Evolutionary conservation across 1,284 basidiomycete species (phyloP).

Genomic region (Naganishia albida): DNA sequence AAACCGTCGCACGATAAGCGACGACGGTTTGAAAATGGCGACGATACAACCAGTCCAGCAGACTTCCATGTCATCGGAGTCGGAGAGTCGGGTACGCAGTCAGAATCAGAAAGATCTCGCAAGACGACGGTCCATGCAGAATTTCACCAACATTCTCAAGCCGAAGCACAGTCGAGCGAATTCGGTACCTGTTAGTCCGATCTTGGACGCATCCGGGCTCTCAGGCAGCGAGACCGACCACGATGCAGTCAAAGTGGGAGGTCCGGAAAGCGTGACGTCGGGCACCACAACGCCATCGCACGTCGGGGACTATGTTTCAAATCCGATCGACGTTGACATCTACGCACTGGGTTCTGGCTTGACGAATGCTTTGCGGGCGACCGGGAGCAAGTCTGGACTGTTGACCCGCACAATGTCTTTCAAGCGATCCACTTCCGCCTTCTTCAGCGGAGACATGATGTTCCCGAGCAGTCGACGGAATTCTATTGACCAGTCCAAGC

Average conservation of each 20-base stretch:
- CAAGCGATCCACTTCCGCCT: conserved; percentile 8
- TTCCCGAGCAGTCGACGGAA: conserved; percentile 22
- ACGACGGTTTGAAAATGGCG: not conserved
- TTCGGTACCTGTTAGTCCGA: conserved; percentile 22
- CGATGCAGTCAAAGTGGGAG: not conserved
- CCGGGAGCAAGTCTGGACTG: conserved; percentile 5
- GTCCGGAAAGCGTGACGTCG: conserved; percentile 10
- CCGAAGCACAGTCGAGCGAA: conserved; percentile 21
- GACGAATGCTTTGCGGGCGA: conserved; percentile 7
- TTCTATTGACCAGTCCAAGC: conserved; percentile 22
- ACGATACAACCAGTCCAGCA: not conserved
- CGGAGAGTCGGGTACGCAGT: not conserved
- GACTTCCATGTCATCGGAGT: not conserved
- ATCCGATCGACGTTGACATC: conserved; percentile 15
- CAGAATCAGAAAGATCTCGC: conserved; percentile 11
- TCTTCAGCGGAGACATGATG: conserved; percentile 13
- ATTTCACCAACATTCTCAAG: conserved; percentile 19
- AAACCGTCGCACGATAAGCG: conserved; percentile 8
- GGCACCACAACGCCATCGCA: conserved; percentile 23
- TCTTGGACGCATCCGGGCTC: not conserved
- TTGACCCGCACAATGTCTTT: conserved; percentile 23
- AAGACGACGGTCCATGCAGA: conserved; percentile 20
- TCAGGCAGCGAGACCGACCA: conserved; percentile 22
- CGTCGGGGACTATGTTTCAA: conserved; percentile 11
- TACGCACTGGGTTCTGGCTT: conserved; percentile 16